These are phyloP conservation scores for Phytophthora pseudosyringae DNA, from an alignment of 352 stramenopile genomes.

Conservation along the genomic window DNA sequence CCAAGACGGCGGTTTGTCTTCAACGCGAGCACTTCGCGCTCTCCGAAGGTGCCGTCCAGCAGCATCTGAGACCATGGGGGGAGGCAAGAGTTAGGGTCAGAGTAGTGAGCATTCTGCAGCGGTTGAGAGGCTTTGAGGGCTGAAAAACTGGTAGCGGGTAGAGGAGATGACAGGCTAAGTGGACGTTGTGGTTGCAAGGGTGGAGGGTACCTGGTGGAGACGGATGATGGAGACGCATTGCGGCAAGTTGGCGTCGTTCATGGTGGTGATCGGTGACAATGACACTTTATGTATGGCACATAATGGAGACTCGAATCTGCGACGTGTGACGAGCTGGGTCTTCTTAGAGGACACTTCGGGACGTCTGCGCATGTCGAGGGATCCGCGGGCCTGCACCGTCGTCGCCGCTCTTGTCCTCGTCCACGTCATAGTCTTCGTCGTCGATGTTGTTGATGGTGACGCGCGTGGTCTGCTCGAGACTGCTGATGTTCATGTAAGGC, in stretches of 20 bases:
- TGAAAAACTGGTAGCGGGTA: conserved; percentile 5
- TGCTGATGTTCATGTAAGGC: conserved; percentile 81
- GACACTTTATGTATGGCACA: conserved; percentile 11
- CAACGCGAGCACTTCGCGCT: conserved; percentile 51
- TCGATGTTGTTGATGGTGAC: conserved; percentile 30
- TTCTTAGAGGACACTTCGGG: conserved; percentile 29
- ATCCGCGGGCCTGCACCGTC: conserved; percentile 28
- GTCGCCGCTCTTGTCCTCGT: conserved; percentile 52
- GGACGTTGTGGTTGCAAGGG: neutral
- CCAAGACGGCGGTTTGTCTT: conserved; percentile 43
- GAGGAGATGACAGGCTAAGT: conserved; percentile 1
- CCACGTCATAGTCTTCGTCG: conserved; percentile 37
- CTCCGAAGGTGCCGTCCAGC: conserved; percentile 43
- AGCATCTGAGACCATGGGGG: conserved; percentile 42
- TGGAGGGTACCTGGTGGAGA: conserved; percentile 63
- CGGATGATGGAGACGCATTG: conserved; percentile 67
- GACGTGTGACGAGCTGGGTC: conserved; percentile 11
- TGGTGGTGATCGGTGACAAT: conserved; percentile 15
- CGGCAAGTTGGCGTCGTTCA: conserved; percentile 53
- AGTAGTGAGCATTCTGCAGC: neutral
- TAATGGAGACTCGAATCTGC: conserved; percentile 22
- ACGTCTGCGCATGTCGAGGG: conserved; percentile 39
- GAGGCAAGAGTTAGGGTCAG: conserved; percentile 11
- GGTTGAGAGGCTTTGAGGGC: neutral
- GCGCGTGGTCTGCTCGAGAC: conserved; percentile 39